Base-by-base conservation (phyloP, 495 filamentous ascomycete genomes). In the Podospora sp. region DNA sequence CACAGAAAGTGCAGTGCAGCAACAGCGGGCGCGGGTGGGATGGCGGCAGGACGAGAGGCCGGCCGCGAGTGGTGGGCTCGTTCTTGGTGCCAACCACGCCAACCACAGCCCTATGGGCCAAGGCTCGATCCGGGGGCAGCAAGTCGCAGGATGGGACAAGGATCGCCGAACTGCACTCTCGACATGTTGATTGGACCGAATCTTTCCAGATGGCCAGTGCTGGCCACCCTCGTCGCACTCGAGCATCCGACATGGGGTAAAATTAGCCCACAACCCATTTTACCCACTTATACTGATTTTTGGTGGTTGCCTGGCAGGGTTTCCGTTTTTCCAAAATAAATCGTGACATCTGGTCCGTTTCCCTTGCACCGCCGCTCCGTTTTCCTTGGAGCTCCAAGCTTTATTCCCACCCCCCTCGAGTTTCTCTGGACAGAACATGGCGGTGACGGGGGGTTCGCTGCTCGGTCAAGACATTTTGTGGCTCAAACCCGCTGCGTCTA, bases 301-400 rank as follows among this genome's bases (percentile, higher is more conserved):
- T 36, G 55, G 20, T 65, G 51, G 63, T 52, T 65, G 63, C 63
- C 63, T 65, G 63, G 63, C 51, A 52, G 21, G 50, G 52, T n/a
- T 5, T n/a, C n/a, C n/a, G n/a, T n/a, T 8, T 29, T 21, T 58
- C 63, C 51, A 65, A 65, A 65, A 57, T 65, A 65, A 20, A 16
- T n/a, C 61, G 6, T 27, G 18, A 21, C 58, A 0, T 40, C 36
- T 27, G 36, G 1, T 57, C 50, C 62, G 51, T 64, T 64, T 64
- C 33, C 26, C 24, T 18, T 27, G 61, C 9, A 24, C 40, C 20
- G 11, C n/a, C 6, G n/a, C 49, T 35, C 21, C 14, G 25, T 29
- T 63, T 29, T 20, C 9, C n/a, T 18, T 50, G 7, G 11, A 16
- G 33, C 35, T 11, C 24, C 33, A n/a, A n/a, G 25, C 49, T 40